Evolutionary conservation across 192 early-diverging fungal species (phyloP).

Genomic region (Rhizophagus prolifer): DNA sequence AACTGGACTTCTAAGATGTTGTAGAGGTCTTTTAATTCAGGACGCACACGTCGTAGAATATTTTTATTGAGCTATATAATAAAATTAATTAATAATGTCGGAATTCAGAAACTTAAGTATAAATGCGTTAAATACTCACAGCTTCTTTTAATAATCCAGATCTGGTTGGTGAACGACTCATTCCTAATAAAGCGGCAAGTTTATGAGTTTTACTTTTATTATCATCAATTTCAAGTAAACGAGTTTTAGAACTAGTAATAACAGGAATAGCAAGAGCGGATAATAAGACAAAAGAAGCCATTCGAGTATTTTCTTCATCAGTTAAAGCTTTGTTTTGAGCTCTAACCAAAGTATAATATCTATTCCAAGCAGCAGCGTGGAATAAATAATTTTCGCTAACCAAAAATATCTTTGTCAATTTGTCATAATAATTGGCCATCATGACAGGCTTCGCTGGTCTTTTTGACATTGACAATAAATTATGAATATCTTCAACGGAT

Average conservation of each 20-base stretch:
- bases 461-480: slow-evolving; percentile 86
- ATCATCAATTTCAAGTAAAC: slow-evolving; percentile 71
- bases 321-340: slow-evolving; percentile 75
- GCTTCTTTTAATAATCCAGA: slow-evolving; percentile 90
- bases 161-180: slow-evolving; percentile 80
- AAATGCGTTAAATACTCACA: neutral
- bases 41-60: slow-evolving; percentile 80
- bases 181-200: slow-evolving; percentile 85
- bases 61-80: slow-evolving; percentile 64
- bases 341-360: slow-evolving; percentile 77
- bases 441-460: slow-evolving; percentile 89
- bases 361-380: slow-evolving; percentile 96
- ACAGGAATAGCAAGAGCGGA: slow-evolving; percentile 97
- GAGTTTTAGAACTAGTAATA: slow-evolving; percentile 80
- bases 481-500: slow-evolving; percentile 97
- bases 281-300: slow-evolving; percentile 90
- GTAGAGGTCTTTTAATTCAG: slow-evolving; percentile 90
- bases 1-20: slow-evolving; percentile 97
- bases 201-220: slow-evolving; percentile 81
- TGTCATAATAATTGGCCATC: slow-evolving; percentile 99
- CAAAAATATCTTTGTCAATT: slow-evolving; percentile 94
- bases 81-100: neutral
- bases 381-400: slow-evolving; percentile 97
- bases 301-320: slow-evolving; percentile 83
- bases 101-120: neutral